A percentile compares a stretch with the other conserved stretches of the same genome.
Conservation (phyloP, 345 rosid genomes). For the Populus pruinosa region DNA sequence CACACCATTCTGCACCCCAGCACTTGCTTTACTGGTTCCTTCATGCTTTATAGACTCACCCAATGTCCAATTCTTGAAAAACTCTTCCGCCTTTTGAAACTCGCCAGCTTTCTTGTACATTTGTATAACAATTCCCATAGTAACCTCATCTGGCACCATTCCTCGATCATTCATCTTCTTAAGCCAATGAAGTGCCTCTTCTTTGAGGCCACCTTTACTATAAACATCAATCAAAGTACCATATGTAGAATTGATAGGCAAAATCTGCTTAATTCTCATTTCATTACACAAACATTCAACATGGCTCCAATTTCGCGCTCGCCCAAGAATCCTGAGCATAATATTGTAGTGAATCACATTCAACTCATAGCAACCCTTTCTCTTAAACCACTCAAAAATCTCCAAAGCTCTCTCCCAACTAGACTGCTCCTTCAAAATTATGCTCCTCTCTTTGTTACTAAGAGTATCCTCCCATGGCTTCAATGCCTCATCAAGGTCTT, state of each 20-base stretch:
- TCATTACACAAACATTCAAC: conserved; percentile 65
- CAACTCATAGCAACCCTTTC: conserved; percentile 59
- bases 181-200: conserved; percentile 64
- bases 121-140: conserved; percentile 71
- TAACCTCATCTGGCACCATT: conserved; percentile 81
- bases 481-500: conserved; percentile 67
- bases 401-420: conserved; percentile 81
- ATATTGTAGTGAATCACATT: conserved; percentile 87
- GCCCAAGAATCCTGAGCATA: conserved; percentile 69
- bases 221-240: conserved; percentile 87
- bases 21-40: conserved; percentile 9
- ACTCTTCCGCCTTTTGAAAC: conserved; percentile 70
- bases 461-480: conserved; percentile 76
- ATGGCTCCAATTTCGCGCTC: conserved; percentile 58
- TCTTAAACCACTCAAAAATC: conserved; percentile 86
- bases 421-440: conserved; percentile 79
- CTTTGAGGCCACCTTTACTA: conserved; percentile 71
- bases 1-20: conserved; percentile 13
- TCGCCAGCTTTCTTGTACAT: conserved; percentile 83
- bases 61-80: conserved; percentile 69
- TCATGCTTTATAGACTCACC: conserved; percentile 37
- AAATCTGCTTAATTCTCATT: conserved; percentile 47
- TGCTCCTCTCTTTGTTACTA: conserved; percentile 71
- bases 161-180: conserved; percentile 70
- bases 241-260: conserved; percentile 70